Conservation (phyloP, 345 rosid genomes). For the Geranium brycei region DNA sequence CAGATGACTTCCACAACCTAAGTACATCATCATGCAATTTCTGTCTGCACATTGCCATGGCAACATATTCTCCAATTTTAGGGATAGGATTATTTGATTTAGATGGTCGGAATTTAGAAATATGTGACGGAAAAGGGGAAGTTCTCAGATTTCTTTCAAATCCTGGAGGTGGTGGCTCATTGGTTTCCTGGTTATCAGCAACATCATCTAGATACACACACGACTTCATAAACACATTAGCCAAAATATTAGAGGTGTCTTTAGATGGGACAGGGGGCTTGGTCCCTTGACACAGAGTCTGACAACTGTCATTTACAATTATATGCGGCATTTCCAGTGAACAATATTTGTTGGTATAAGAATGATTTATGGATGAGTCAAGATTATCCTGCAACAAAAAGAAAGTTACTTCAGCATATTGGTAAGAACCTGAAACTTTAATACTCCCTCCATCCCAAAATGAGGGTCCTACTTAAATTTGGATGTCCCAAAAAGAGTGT, state of each 20-base stretch:
- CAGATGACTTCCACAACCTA: slow-evolving; percentile 44
- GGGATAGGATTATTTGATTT: slow-evolving; percentile 23
- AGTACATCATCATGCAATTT: slow-evolving; percentile 60
- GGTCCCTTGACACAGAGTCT: slow-evolving; percentile 16
- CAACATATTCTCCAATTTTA: slow-evolving; percentile 43
- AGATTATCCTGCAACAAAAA: slow-evolving; percentile 29
- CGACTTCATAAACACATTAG: slow-evolving; percentile 33
- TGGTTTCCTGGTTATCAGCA: slow-evolving; percentile 23
- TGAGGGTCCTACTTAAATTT: too few relatives aligned
- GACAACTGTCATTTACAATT: slow-evolving; percentile 15
- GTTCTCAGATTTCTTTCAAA: slow-evolving; percentile 21
- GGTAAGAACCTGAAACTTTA: neutral
- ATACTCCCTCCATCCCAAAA: too few relatives aligned
- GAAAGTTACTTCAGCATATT: neutral
- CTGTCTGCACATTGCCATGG: slow-evolving; percentile 67
- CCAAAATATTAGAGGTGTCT: slow-evolving; percentile 24
- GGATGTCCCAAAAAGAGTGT: too few relatives aligned
- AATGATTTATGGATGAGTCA: slow-evolving; percentile 18
- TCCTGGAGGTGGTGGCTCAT: slow-evolving; percentile 71
- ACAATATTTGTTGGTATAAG: slow-evolving; percentile 8
- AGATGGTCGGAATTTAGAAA: slow-evolving; percentile 29
- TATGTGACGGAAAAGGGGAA: slow-evolving; percentile 18
- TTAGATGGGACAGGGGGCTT: slow-evolving; percentile 23
- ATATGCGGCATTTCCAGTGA: slow-evolving; percentile 11
- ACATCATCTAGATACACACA: slow-evolving; percentile 17